Evolutionary conservation across 345 rosid species (phyloP), one percentile per base, ranked within the genome.

Genomic region (Schrenkiella parvula): DNA sequence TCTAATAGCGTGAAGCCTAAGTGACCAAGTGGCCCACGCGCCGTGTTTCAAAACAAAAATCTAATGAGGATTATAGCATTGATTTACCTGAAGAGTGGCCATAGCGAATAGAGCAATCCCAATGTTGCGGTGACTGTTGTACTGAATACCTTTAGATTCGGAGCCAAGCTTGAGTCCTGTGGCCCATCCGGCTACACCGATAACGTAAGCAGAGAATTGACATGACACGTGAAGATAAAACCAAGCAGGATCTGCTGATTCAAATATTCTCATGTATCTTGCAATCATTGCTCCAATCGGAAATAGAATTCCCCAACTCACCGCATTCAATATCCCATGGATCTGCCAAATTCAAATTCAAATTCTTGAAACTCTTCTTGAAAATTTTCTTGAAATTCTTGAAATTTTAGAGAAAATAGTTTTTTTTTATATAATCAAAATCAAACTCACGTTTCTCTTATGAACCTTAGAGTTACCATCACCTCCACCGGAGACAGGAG

Each of bases 371-470:
- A n/a, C 7, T 2, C 13, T 19, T 26, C 3, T 5, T 19, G 1
- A n/a, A n/a, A n/a, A 2, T 26, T 26, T 26, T 26, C 4, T 26
- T 26, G 3, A 29, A 29, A 29, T 29, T n/a, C n/a, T n/a, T 18
- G 6, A 9, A 31, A 6, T 37, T 37, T 12, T 37, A 14, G 21
- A 13, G 29, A 37, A 17, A 13, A 38, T 13, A 10, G 15, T 21
- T 59, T 37, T n/a, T n/a, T n/a, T n/a, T n/a, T n/a, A n/a, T 6
- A 10, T 21, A 54, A 29, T 4, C 2, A 12, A 15, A 35, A 13
- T 1, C 1, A 35, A 64, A 75, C 88, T 64, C 37, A 89, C 92
- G 52, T 89, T 92, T 78, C 60, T 86, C 73, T 81, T 89, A 72
- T 67, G 86, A 34, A 80, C 32, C 61, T 23, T 70, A 41, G 82